Evolutionary conservation across 257 asterid genomes (phyloP).

Genomic region (Nicotiana obtusifolia): DNA sequence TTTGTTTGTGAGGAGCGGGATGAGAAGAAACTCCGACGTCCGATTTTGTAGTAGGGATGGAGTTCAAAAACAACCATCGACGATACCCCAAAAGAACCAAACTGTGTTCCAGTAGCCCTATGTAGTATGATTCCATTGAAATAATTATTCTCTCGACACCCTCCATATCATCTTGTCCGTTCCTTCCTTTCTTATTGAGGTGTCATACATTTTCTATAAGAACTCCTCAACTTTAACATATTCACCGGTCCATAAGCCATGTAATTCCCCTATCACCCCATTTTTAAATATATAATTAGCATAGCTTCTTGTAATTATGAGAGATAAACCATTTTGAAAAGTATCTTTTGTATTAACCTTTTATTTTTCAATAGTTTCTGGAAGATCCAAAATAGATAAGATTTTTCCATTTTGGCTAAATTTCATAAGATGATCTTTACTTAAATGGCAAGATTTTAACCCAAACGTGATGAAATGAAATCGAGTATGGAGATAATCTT

Average conservation of each 20-base stretch:
- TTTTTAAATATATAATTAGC: neutral
- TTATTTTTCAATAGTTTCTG: neutral
- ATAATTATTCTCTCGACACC: neutral
- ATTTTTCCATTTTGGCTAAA: neutral
- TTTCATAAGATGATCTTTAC: neutral
- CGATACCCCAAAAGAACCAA: neutral
- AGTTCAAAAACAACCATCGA: neutral
- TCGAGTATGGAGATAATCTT: neutral
- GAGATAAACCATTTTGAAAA: neutral
- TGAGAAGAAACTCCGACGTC: neutral
- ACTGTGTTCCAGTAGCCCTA: neutral
- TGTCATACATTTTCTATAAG: neutral
- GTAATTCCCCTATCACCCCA: neutral
- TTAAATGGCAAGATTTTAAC: neutral
- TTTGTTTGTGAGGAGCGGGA: neutral
- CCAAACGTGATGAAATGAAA: neutral
- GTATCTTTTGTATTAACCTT: neutral
- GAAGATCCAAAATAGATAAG: neutral
- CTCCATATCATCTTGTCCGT: neutral
- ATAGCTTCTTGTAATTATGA: neutral
- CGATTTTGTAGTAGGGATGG: neutral
- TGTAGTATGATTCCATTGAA: neutral
- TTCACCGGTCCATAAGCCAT: neutral
- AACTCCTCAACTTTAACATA: neutral
- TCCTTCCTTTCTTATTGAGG: slow-evolving; percentile 3